phyloP scores from a whole-genome alignment of 2,329 filamentous ascomycete genomes.

The Raffaelea albimanens region DNA sequence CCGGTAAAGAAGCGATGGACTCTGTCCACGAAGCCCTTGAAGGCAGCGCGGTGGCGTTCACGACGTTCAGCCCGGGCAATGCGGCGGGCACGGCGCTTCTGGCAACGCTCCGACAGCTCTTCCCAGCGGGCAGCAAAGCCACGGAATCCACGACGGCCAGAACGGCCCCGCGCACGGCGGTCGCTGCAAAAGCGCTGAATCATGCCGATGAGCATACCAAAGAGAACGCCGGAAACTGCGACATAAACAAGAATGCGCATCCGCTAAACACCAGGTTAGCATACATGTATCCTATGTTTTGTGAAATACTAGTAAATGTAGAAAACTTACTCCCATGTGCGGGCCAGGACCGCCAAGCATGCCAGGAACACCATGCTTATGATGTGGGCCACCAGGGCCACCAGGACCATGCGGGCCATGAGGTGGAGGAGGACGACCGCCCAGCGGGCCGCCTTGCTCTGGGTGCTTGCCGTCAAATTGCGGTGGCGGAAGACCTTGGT shows the following conservation, averaged over 20 bases:
- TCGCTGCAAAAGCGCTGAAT: slow-evolving; percentile 17
- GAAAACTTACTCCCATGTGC: too few species aligned
- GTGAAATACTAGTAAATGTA: too few species aligned
- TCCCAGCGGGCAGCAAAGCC: slow-evolving; percentile 3
- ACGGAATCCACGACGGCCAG: not conserved
- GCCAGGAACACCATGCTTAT: not conserved
- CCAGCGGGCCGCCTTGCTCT: not conserved
- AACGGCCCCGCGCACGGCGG: slow-evolving; percentile 10
- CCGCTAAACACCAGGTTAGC: not conserved
- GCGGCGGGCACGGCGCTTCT: slow-evolving; percentile 18
- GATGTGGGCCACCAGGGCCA: not conserved
- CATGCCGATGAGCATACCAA: slow-evolving; percentile 16
- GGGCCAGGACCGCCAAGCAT: not conserved
- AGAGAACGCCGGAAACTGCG: not conserved
- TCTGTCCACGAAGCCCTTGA: slow-evolving; percentile 20
- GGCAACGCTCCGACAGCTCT: slow-evolving; percentile 1
- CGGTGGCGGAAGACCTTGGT: not conserved
- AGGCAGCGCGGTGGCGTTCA: slow-evolving; percentile 15
- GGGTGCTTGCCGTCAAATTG: not conserved
- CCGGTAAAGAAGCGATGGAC: slow-evolving; percentile 12
- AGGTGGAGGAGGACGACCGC: not conserved
- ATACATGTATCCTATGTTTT: too few species aligned
- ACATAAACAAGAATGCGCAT: not conserved
- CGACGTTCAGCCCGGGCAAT: slow-evolving; percentile 17
- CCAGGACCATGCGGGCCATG: not conserved